A percentile compares a stretch with the other conserved stretches of the same genome.
Evolutionary conservation across 2,329 filamentous ascomycete genomes (phyloP).

Genomic region (Trichoderma citrinoviride): DNA sequence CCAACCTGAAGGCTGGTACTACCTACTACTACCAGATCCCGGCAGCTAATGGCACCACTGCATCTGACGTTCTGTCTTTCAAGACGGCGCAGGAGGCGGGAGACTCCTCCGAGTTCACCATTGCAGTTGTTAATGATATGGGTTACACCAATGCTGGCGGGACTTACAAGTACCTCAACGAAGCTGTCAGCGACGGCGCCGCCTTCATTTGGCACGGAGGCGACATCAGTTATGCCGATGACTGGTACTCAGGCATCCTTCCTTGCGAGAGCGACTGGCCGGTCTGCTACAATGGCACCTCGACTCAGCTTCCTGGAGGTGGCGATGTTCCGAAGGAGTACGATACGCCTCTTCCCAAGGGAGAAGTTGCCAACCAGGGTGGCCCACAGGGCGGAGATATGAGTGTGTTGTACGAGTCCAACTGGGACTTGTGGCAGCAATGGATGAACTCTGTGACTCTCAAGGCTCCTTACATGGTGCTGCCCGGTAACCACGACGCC

Average conservation of each 20-base stretch:
- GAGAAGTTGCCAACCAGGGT: slow-evolving; percentile 9
- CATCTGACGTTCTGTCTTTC: slow-evolving; percentile 7
- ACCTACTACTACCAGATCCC: slow-evolving; percentile 14
- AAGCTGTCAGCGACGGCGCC: background rate
- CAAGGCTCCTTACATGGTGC: slow-evolving; percentile 2
- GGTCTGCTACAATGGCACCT: slow-evolving; percentile 4
- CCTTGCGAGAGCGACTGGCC: slow-evolving; percentile 11
- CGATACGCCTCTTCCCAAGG: slow-evolving; percentile 1
- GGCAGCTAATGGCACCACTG: slow-evolving; percentile 9
- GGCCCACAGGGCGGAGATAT: slow-evolving; percentile 5
- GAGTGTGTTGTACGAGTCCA: slow-evolving; percentile 8
- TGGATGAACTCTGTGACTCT: slow-evolving; percentile 2
- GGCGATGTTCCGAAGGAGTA: background rate
- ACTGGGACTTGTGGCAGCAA: slow-evolving; percentile 14
- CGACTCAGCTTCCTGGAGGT: background rate
- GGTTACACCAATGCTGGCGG: slow-evolving; percentile 8
- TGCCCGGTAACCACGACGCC: slow-evolving; percentile 9
- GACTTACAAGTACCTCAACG: slow-evolving; percentile 8
- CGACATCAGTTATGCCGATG: slow-evolving; percentile 10
- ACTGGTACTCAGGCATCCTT: slow-evolving; percentile 4
- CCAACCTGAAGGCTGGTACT: background rate
- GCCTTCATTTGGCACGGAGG: slow-evolving; percentile 14
- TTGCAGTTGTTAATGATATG: slow-evolving; percentile 9
- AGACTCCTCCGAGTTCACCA: background rate
- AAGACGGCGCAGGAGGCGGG: slow-evolving; percentile 3